Evolutionary conservation across 805 yeast genomes (phyloP).

Genomic region (Maudiozyma bulderi): DNA sequence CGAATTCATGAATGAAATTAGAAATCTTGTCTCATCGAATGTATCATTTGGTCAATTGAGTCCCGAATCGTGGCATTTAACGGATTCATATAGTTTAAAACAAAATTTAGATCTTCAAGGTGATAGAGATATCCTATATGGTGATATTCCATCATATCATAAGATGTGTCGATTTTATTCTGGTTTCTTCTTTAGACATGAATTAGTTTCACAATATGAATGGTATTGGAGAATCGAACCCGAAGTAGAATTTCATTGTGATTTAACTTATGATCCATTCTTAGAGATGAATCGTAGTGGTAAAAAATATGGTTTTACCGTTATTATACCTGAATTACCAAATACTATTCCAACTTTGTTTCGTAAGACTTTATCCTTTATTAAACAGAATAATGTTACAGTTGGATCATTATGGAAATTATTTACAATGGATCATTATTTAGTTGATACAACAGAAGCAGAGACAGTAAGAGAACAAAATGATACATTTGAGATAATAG

Average conservation of each 20-base stretch:
- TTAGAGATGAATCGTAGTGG: slow-evolving; percentile 57
- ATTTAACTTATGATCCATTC: slow-evolving; percentile 86
- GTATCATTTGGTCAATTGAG: slow-evolving; percentile 67
- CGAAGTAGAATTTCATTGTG: slow-evolving; percentile 81
- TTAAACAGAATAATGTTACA: slow-evolving; percentile 36
- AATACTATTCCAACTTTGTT: slow-evolving; percentile 79
- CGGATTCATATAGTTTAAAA: slow-evolving; percentile 1
- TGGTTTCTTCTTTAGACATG: slow-evolving; percentile 74
- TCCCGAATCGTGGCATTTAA: slow-evolving; percentile 58
- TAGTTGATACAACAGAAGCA: slow-evolving; percentile 12
- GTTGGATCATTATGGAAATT: slow-evolving; percentile 64
- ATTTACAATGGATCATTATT: slow-evolving; percentile 38
- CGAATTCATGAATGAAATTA: slow-evolving; percentile 49
- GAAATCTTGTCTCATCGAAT: slow-evolving; percentile 43
- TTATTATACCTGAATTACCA: slow-evolving; percentile 65
- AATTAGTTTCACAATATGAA: slow-evolving; percentile 55
- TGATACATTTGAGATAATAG: slow-evolving; percentile 27
- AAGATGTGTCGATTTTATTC: slow-evolving; percentile 93
- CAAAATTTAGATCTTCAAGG: slow-evolving; percentile 55
- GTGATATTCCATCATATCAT: slow-evolving; percentile 73
- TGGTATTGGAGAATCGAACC: slow-evolving; percentile 99
- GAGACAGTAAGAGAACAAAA: not conserved
- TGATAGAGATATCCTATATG: slow-evolving; percentile 77
- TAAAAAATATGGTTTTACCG: slow-evolving; percentile 79
- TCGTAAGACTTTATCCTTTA: slow-evolving; percentile 57